Evolutionary conservation across 805 yeast genomes (phyloP), one percentile per base, ranked within the genome.

Genomic region (Candida corydali): DNA sequence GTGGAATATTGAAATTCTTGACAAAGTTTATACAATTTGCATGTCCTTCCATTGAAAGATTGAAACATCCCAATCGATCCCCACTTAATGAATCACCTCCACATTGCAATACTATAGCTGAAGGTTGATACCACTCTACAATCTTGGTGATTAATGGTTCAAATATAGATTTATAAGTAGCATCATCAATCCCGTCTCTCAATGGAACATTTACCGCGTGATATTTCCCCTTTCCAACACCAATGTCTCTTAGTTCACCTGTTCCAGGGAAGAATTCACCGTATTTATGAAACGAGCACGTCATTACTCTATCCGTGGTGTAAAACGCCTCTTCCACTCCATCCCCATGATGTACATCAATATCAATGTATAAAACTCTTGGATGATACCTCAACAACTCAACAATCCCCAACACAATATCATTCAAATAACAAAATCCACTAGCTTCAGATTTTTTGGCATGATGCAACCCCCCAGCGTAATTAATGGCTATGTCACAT

Each of bases 201-300:
- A 93, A 66, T 4, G 98, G 98, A 38, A 91, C 91, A 57, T 93
- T 91, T 18, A 91, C 78, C 0, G 96, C 78, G 56, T 85, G 86
- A 61, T 93, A 73, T 49, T 86, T 85, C 30, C 98, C 98, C 54
- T 80, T 81, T 7, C 95, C 95, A 17, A 91, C 78, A 26, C 98
- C 98, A 28, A 72, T 75, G 51, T 91, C 98, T 53, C 91, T 84
- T 41, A 88, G 72, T 55, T 86, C 87, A 29, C 98, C 98, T 0
- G 98, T 91, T 16, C 96, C 98, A 2, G 98, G 98, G 75, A 91
- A 91, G 57, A 88, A 91, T 60, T 87, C 93, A 18, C 98, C 98
- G 58, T 85, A 91, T 61, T 89, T 91, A 70, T 89, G 98, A 73
- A 89, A 89, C 8, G 95, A 85, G 53, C 89, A 86, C 1, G 97